phyloP scores from a whole-genome alignment of 495 filamentous ascomycete species.

The Venustampulla echinocandica region DNA sequence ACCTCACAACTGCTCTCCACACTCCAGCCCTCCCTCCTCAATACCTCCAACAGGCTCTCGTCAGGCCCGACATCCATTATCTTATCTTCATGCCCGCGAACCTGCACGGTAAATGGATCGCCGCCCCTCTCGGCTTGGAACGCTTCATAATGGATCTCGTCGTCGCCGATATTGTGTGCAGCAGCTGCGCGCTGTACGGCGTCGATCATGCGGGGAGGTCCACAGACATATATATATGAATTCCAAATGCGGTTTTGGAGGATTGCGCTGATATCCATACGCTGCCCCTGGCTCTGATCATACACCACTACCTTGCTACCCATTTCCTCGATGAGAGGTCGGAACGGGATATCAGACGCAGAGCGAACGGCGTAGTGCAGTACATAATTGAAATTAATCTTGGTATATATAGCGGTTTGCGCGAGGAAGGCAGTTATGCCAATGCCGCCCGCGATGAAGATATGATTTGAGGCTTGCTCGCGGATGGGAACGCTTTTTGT shows the following conservation, averaged over 20 bases:
- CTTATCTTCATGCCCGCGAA: constrained; percentile 20
- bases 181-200: constrained; percentile 31
- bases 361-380: constrained; percentile 44
- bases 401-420: constrained; percentile 6
- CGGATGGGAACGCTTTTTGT: constrained; percentile 27
- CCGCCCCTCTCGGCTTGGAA: constrained; percentile 42
- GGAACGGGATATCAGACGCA: constrained; percentile 37
- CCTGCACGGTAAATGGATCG: constrained; percentile 46
- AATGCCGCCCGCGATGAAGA: constrained; percentile 44
- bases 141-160: constrained; percentile 47
- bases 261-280: constrained; percentile 37
- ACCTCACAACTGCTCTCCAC: constrained; percentile 46
- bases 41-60: constrained; percentile 31
- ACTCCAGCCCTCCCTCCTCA: constrained; percentile 35
- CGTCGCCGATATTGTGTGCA: constrained; percentile 29
- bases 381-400: constrained; percentile 34
- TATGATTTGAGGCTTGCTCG: constrained; percentile 32
- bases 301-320: constrained; percentile 34
- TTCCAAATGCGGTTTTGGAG: constrained; percentile 35
- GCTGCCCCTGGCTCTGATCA: constrained; percentile 35
- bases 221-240: constrained; percentile 45
- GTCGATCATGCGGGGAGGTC: constrained; percentile 42
- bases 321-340: constrained; percentile 8
- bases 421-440: constrained; percentile 45
- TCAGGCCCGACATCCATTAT: constrained; percentile 28